Base-by-base conservation (phyloP, 2,329 filamentous ascomycete species). In the Shiraia bambusicola region DNA sequence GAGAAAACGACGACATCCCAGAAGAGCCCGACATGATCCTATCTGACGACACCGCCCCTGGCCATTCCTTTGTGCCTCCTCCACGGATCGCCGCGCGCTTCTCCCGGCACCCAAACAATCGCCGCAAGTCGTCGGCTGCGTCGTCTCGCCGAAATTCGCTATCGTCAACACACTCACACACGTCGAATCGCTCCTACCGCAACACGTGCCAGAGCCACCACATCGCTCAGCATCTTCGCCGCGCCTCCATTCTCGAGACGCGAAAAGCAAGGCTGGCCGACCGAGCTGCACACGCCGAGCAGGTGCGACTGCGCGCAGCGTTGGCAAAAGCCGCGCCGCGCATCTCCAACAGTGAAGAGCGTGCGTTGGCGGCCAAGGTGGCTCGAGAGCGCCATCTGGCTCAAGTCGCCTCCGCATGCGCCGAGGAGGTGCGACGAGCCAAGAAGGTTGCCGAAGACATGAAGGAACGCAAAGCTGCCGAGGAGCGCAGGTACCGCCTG, bases 361-460 rank as follows among this genome's bases (percentile, higher is more conserved):
- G 85, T 36, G 86, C 87, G 3, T 71, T 90, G 44, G 88, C 88
- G 5, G 88, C 87, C 4, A 83, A 89, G 49, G 80, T 88, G 51
- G 85, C 87, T 1, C 79, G 88, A 43, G 86, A 92, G 71, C 86
- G 86, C 56, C 88, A 91, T 55, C 71, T 93, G 13, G 87, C 86
- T 7, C 87, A 91, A 65, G 90, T 92, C 30, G 86, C 88, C 3
- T 86, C 87, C 34, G 79, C 82, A 46, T 92, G 88, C 61, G 88
- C 88, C 14, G 87, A 90, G 66, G 88, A 93, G 64, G 88, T 93
- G 12, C 83, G 86, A 62, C 79, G 87, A 50, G 87, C 87, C 37
- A 92, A 92, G 73, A 84, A 86, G 36, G 78, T 91, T n/a, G 87
- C 87, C 11, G 87, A 89, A 65, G 83, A 80, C 43, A 89, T 87